Base-by-base conservation (phyloP, 106 monocot genomes). In the Apostasia shenzhenica region DNA sequence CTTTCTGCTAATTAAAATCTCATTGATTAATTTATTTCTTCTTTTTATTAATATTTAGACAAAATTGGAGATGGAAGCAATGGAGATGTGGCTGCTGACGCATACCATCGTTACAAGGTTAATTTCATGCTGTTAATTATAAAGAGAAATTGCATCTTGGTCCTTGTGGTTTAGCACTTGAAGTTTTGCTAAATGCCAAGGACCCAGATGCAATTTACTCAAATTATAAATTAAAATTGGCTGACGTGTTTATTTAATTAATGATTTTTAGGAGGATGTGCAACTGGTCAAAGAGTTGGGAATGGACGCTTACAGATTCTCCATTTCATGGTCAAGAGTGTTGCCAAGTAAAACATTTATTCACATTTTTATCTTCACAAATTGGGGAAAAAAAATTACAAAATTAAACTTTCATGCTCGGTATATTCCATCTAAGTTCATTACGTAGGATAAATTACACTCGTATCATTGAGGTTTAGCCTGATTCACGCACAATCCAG, bases 241-340 rank as follows among this genome's bases (percentile, higher is more conserved):
- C 26, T 26, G 0, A 26, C 26, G 26, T 26, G 26, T 45, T 6
- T 39, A 1, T 39, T 60, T 39, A 38, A 61, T 39, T 14, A 39
- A 3, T 46, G 7, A 3, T 64, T n/a, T 84, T 48, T 65, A 85
- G 85, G 85, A 85, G 75, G 85, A 85, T 78, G 75, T 75, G 1
- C 45, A 58, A 5, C 57, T 81, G 41, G 51, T 85, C 75, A 81
- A 75, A 45, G 81, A 75, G 5, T 65, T 77, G 69, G 84, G 84
- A 2, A 64, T 81, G 55, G 77, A 78, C 77, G 80, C 84, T 4
- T 78, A 81, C 48, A 67, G 85, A 57, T 85, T 85, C 56, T 85
- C 85, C n/a, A 78, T 85, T 48, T 85, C 85, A n/a, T 85, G 85
- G 85, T 14, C 85, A 5, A 77, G 85, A 43, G 78, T 85, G 9